These are phyloP conservation scores for Salix brachista DNA, from an alignment of 345 rosid species.

Conservation along the genomic window DNA sequence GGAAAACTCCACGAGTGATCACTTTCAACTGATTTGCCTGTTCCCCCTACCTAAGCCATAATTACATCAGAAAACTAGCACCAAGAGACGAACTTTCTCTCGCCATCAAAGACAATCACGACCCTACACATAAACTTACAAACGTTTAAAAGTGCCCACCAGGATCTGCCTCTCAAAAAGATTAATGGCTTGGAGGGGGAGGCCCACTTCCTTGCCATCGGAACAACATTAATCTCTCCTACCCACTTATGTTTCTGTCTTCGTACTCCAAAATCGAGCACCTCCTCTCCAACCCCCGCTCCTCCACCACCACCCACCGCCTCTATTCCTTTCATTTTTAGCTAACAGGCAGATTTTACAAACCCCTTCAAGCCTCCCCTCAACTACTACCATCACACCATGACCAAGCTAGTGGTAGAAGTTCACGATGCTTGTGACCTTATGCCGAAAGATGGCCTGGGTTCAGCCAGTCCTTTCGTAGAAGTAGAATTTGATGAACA, in stretches of 20 bases:
- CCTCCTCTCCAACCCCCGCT: constrained; percentile 17
- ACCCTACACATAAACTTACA: neutral
- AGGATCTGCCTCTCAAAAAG: constrained; percentile 13
- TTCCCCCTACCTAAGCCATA: constrained; percentile 1
- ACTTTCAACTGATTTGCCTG: neutral
- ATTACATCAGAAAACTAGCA: neutral
- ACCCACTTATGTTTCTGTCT: constrained; percentile 23
- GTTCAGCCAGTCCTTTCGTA: constrained; percentile 69
- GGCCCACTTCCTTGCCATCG: constrained; percentile 14
- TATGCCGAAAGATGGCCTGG: constrained; percentile 79
- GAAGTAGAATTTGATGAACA: constrained; percentile 61
- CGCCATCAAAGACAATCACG: neutral
- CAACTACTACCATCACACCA: constrained; percentile 18
- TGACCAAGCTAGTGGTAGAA: constrained; percentile 71
- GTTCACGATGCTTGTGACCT: constrained; percentile 72
- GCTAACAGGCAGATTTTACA: neutral
- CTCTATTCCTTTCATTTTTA: constrained; percentile 6
- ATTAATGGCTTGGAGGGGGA: neutral
- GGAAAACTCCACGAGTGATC: neutral
- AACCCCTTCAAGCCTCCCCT: neutral
- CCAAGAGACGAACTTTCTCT: neutral
- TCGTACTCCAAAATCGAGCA: constrained; percentile 25
- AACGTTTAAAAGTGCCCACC: constrained; percentile 16
- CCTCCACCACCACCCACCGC: constrained; percentile 11
- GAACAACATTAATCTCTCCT: constrained; percentile 4